Evolutionary conservation across 148 eudicot species (phyloP), one percentile per base, ranked within the genome.

Genomic region (Oxyria digyna): DNA sequence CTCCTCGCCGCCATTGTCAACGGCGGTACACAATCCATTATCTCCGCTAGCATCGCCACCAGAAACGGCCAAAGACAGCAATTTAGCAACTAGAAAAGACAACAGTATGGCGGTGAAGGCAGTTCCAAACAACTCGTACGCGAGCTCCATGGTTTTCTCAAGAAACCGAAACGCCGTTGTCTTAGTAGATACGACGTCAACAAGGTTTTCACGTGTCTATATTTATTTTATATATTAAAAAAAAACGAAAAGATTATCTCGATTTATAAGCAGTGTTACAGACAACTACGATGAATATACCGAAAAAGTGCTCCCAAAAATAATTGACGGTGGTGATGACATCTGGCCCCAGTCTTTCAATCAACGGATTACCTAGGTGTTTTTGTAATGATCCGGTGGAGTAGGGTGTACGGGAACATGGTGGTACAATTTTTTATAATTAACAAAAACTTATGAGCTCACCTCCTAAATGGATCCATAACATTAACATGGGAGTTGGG

Each of bases 301-400:
- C 31, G 31, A 52, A 23, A 52, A 21, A 31, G 37, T 14, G 65
- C 65, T 27, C 37, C 14, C 35, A 0, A 2, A 14, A 26, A 57
- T n/a, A 26, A 29, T 29, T 29, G 65, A 59, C 37, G 65, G 65
- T 59, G 65, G 65, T 59, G 65, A 59, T 59, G 65, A 59, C 37
- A 8, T 31, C 9, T 15, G 38, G 38, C 18, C 65, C 38, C 65
- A 31, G 17, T 31, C 18, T 18, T 55, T 21, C 18, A 52, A 52
- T 52, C 62, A 52, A 21, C 15, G 31, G 62, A 11, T 52, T 52
- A 21, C 13, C 29, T 2, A 43, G 48, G 7, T 4, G 8, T 46
- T 46, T 46, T n/a, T 4, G 29, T 21, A 23, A 2, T 29, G 37
- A 59, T 59, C n/a, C 9, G 65, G 12, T 59, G 38, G 37, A 59